These are phyloP conservation scores for Pinus albicaulis DNA, from an alignment of 75 land plant genomes.

Conservation along the genomic window DNA sequence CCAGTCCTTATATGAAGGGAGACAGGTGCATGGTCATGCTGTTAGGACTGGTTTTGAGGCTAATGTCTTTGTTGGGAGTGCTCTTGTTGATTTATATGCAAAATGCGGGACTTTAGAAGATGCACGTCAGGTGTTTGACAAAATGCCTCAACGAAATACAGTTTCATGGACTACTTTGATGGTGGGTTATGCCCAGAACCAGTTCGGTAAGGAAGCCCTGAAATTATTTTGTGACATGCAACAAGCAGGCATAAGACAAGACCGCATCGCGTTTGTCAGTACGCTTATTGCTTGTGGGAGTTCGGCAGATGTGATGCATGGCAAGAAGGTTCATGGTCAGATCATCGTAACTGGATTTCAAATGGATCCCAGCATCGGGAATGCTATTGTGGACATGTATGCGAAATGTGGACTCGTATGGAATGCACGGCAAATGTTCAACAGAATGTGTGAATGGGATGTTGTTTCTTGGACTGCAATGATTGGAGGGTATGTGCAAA, in stretches of 20 bases:
- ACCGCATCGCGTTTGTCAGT: slow-evolving; percentile 29
- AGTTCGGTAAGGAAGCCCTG: slow-evolving; percentile 24
- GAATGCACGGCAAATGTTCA: slow-evolving; percentile 20
- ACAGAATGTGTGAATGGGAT: slow-evolving; percentile 19
- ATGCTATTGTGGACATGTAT: slow-evolving; percentile 34
- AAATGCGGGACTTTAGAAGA: slow-evolving; percentile 37
- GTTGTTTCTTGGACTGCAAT: slow-evolving; percentile 21
- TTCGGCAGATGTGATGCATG: slow-evolving; percentile 22
- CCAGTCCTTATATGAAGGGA: slow-evolving; percentile 17
- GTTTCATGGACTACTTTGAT: slow-evolving; percentile 52
- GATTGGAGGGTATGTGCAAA: slow-evolving; percentile 18
- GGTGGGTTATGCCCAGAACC: slow-evolving; percentile 36
- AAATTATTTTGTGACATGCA: slow-evolving; percentile 38
- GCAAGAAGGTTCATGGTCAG: slow-evolving; percentile 32
- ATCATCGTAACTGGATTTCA: slow-evolving; percentile 2
- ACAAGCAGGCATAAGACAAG: slow-evolving; percentile 22
- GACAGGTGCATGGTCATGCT: slow-evolving; percentile 23
- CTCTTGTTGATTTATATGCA: slow-evolving; percentile 53
- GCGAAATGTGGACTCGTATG: slow-evolving; percentile 16
- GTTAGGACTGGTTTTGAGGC: slow-evolving; percentile 35
- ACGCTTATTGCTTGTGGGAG: slow-evolving; percentile 47
- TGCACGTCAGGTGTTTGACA: slow-evolving; percentile 37
- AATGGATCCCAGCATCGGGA: slow-evolving; percentile 11
- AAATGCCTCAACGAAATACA: slow-evolving; percentile 16
- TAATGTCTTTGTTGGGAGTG: slow-evolving; percentile 26